Conservation (phyloP, 306 rosid species). For the Sicyos baderoa region DNA sequence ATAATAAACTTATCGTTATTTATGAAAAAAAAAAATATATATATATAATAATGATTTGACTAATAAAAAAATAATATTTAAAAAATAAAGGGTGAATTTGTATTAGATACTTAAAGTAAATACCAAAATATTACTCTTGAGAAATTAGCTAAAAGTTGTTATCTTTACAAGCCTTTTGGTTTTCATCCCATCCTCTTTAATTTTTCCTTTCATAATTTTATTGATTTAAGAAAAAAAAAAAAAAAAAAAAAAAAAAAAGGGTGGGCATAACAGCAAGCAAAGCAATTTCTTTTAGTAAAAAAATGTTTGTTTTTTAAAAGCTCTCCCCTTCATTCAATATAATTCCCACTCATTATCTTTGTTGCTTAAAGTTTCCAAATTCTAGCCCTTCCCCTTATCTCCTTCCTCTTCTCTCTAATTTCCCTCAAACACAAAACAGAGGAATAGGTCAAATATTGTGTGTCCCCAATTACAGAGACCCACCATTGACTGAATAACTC, state of each 20-base stretch:
- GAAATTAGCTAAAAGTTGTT: too few relatives aligned
- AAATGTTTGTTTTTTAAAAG: constrained; percentile 46
- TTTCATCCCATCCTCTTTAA: too few relatives aligned
- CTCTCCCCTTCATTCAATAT: constrained; percentile 50
- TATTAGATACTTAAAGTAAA: too few relatives aligned
- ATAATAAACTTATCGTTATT: too few relatives aligned
- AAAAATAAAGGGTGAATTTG: too few relatives aligned
- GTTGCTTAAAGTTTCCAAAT: constrained; percentile 60
- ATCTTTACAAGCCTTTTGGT: too few relatives aligned
- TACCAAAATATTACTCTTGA: too few relatives aligned
- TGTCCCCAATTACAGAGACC: not conserved
- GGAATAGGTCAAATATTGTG: too few relatives aligned
- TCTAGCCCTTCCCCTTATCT: constrained; percentile 6
- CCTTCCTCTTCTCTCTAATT: constrained; percentile 10
- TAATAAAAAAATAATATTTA: too few relatives aligned
- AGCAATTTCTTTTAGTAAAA: constrained; percentile 27
- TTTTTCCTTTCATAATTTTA: not conserved
- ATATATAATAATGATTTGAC: too few relatives aligned
- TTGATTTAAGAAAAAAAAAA: not conserved
- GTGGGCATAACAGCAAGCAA: constrained; percentile 39
- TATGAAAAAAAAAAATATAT: too few relatives aligned
- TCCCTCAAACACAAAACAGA: not conserved
- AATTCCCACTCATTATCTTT: constrained; percentile 90
- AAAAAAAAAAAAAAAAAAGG: constrained; percentile 11
- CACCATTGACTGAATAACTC: not conserved